Evolutionary conservation across 1,139 yeast genomes (phyloP), one percentile per base, ranked within the genome.

Genomic region (Blastobotrys persicus): DNA sequence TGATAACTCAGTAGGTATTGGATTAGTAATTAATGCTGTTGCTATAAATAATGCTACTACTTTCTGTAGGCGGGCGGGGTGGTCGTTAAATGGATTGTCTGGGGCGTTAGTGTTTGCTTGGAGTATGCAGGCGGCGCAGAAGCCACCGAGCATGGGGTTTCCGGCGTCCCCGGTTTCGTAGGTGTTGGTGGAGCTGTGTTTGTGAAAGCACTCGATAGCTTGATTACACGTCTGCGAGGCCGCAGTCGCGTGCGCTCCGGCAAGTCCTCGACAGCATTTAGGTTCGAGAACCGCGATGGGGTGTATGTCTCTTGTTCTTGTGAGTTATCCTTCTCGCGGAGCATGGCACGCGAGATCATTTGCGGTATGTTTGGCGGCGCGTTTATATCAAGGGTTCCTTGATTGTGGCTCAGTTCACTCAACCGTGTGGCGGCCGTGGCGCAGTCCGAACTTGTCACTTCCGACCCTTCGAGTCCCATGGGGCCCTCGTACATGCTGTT

Each of bases 151-250:
- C 32, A 31, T 12, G 52, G 47, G 13, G 47, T 37, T 14, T 12
- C 13, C n/a, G 48, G 49, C 3, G 45, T 19, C 9, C 32, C 18
- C 26, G 20, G 32, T 26, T 18, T 18, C 14, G 18, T 34, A 14
- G 18, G 23, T 35, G n/a, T 12, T 16, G 40, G 20, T n/a, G 40
- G 20, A 13, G 44, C 23, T 17, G 45, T 20, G 3, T 6, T 6
- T 31, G 31, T 14, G 23, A 35, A 3, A n/a, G 35, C 20, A n/a
- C 33, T 37, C 18, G 46, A 39, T 11, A 51, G 42, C 20, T 46
- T 48, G 34, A 52, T 45, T 2, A 47, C 45, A 18, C 55, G 38
- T 12, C 48, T 44, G 14, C 47, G 44, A 2, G 54, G 54, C 19
- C 19, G 17, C 6, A 34, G 38, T n/a, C 17, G 13, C 12, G 19